These are phyloP conservation scores for Hemisphaericaspora xylofermentans DNA, from an alignment of 1,139 yeast species.

Conservation along the genomic window DNA sequence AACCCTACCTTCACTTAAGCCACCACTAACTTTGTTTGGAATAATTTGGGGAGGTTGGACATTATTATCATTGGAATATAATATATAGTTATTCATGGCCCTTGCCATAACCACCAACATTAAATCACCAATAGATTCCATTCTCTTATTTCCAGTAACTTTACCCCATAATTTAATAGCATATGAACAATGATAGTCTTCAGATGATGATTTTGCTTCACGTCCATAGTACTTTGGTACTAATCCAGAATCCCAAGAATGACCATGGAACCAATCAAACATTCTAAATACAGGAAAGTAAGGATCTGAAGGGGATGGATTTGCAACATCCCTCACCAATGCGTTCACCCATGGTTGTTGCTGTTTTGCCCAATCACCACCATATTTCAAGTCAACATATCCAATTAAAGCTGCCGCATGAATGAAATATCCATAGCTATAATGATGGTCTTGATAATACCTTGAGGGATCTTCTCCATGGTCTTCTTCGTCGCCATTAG, in stretches of 20 bases:
- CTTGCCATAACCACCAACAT: slow-evolving; percentile 66
- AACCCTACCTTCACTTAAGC: slow-evolving; percentile 77
- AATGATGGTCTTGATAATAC: slow-evolving; percentile 76
- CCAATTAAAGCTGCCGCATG: slow-evolving; percentile 79
- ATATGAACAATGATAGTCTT: slow-evolving; percentile 78
- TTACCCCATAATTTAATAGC: slow-evolving; percentile 82
- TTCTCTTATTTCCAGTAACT: slow-evolving; percentile 60
- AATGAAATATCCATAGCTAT: slow-evolving; percentile 74
- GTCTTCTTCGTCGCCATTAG: slow-evolving; percentile 42
- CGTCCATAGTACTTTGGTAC: slow-evolving; percentile 71
- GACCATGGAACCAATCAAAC: slow-evolving; percentile 81
- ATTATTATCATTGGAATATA: slow-evolving; percentile 52
- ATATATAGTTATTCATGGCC: slow-evolving; percentile 62
- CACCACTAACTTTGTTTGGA: slow-evolving; percentile 70
- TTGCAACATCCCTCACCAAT: slow-evolving; percentile 72
- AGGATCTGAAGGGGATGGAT: slow-evolving; percentile 58
- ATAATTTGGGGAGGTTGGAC: slow-evolving; percentile 57
- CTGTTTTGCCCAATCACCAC: slow-evolving; percentile 61
- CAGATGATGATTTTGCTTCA: slow-evolving; percentile 77
- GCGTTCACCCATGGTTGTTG: slow-evolving; percentile 45
- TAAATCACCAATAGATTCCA: slow-evolving; percentile 72
- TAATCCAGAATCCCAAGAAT: slow-evolving; percentile 81
- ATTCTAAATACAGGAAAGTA: slow-evolving; percentile 73
- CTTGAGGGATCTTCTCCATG: slow-evolving; percentile 54
- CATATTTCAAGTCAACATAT: slow-evolving; percentile 51